Evolutionary conservation across 192 early-diverging fungal genomes (phyloP).

Genomic region (Oehlia diaphana): DNA sequence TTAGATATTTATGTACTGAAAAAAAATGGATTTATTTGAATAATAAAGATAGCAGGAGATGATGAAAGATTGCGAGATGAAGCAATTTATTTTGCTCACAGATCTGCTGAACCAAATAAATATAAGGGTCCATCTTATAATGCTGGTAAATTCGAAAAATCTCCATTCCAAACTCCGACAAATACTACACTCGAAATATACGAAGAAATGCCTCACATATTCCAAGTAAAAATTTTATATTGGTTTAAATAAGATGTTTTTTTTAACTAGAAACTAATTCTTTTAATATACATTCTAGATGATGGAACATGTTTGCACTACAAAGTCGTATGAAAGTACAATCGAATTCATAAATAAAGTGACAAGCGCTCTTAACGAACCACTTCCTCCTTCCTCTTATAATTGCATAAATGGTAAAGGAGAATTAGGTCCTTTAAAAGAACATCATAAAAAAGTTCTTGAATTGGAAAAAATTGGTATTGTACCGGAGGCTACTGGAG

Average conservation of each 20-base stretch:
- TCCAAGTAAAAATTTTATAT: constrained; percentile 14
- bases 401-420: too few relatives aligned
- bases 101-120: neutral
- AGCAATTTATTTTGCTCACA: constrained; percentile 39
- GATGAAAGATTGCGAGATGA: constrained; percentile 53
- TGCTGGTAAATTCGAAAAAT: neutral
- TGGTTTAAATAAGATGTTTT: neutral
- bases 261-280: neutral
- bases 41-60: constrained; percentile 43
- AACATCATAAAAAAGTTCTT: too few relatives aligned
- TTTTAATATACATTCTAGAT: neutral
- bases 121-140: neutral
- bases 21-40: neutral
- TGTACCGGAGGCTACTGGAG: too few relatives aligned
- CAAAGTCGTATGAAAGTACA: neutral
- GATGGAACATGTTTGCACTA: neutral
- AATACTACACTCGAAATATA: too few relatives aligned
- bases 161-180: too few relatives aligned
- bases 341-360: neutral
- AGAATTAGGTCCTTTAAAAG: too few relatives aligned
- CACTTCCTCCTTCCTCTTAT: too few relatives aligned
- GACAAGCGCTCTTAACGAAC: too few relatives aligned
- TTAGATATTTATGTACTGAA: too few relatives aligned
- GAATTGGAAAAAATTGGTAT: too few relatives aligned
- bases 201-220: too few relatives aligned